A percentile compares a stretch with the other conserved stretches of the same genome.
Conservation (phyloP, 768 basidiomycete genomes). For the Serendipita vermifera region DNA sequence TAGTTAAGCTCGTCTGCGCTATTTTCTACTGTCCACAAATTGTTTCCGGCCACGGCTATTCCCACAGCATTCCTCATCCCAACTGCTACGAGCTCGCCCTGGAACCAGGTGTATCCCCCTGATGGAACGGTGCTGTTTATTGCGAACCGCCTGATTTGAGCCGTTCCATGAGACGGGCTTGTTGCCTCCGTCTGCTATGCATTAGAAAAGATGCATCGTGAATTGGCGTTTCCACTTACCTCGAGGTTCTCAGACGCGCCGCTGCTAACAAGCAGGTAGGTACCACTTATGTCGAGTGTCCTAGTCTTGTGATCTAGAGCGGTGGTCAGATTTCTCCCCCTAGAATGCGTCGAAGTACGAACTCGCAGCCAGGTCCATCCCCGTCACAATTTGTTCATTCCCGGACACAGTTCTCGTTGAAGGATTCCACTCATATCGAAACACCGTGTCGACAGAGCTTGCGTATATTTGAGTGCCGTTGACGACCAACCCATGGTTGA, state of each 20-base stretch:
- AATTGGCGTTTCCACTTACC: too few relatives aligned
- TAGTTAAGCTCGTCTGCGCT: slow-evolving; percentile 1
- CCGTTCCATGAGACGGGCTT: not conserved
- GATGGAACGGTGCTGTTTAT: not conserved
- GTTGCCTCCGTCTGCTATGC: not conserved
- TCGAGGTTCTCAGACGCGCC: not conserved
- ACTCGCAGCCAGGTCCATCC: not conserved
- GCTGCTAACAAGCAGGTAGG: not conserved
- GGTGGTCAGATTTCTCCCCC: not conserved
- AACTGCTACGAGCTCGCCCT: not conserved
- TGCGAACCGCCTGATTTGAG: not conserved
- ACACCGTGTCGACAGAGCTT: not conserved
- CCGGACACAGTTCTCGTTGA: not conserved
- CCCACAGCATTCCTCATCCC: slow-evolving; percentile 5
- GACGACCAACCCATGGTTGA: not conserved
- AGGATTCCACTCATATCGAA: not conserved
- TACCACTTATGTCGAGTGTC: not conserved
- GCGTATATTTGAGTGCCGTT: not conserved
- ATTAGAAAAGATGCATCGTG: too few relatives aligned
- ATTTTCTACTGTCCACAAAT: slow-evolving; percentile 4
- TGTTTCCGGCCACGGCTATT: not conserved
- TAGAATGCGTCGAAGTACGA: not conserved
- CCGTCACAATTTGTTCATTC: not conserved
- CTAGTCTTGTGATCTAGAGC: not conserved
- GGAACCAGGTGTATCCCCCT: slow-evolving; percentile 1